Evolutionary conservation across 2,329 filamentous ascomycete genomes (phyloP), one percentile per base, ranked within the genome.

Genomic region (Trichoderma atroviride): DNA sequence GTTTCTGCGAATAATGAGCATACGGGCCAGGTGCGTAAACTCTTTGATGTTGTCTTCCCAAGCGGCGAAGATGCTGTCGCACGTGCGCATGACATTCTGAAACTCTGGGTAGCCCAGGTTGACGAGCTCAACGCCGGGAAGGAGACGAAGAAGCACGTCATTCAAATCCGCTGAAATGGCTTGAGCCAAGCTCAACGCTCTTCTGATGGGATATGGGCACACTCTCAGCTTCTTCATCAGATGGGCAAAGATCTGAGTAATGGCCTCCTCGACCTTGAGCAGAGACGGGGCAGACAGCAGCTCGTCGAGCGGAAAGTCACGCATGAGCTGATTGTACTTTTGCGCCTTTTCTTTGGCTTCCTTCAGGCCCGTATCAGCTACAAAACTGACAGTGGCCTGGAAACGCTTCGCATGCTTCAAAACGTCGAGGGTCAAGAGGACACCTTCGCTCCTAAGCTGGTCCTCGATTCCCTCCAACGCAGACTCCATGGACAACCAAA

Each of bases 301-400:
- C 79, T 99, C 96, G 77, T 98, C 95, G 40, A 99, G 85, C 0
- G 96, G 96, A 73, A 99, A 98, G 79, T 99, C 96, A 72, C 96
- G 91, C 93, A 99, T 98, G 29, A 99, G 87, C 82, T 97, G 93
- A 78, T 99, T 99, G 85, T 98, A 99, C 81, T 97, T 97, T 80
- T 97, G 93, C 58, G 99, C 96, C 78, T 92, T 92, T 72, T 99
- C 96, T 79, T 94, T 96, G 29, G 94, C 94, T 81, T 99, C 96
- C 80, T 97, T 97, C 78, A 99, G 81, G 3, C 96, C 95, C 43
- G 96, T 99, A 80, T 99, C 96, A 2, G 96, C 93, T 43, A 91
- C 92, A 79, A 99, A 98, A 83, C 95, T 98, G 75, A 98, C 92
- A 2, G 95, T 97, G 13, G 96, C 95, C 81, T 97, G 94, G 81